phyloP scores from a whole-genome alignment of 169 alveolate species.

The Fabrea salina region DNA sequence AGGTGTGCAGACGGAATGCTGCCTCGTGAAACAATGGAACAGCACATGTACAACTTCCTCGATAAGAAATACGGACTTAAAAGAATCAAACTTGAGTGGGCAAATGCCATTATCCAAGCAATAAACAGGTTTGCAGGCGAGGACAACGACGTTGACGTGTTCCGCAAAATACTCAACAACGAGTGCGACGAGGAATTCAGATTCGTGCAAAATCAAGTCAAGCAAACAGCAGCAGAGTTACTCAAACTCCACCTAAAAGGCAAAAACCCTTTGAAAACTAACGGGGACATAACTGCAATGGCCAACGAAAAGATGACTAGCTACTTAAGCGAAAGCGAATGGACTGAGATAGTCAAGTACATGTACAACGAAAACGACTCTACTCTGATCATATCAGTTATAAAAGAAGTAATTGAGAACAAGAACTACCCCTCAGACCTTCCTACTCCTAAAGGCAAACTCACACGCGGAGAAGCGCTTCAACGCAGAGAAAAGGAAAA shows the following conservation, averaged over 20 bases:
- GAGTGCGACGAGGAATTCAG: conserved; percentile 87
- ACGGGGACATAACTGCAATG: conserved; percentile 74
- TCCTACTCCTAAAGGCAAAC: conserved; percentile 50
- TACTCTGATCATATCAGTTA: conserved; percentile 55
- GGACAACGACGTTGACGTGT: conserved; percentile 83
- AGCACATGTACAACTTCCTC: conserved; percentile 82
- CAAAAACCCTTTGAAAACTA: conserved; percentile 72
- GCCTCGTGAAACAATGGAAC: conserved; percentile 88
- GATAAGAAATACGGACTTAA: conserved; percentile 86
- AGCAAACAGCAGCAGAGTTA: conserved; percentile 69
- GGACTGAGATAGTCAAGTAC: conserved; percentile 74
- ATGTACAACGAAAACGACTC: conserved; percentile 82
- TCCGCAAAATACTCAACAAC: conserved; percentile 84
- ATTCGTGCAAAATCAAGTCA: conserved; percentile 69
- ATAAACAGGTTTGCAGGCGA: conserved; percentile 68
- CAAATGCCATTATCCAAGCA: conserved; percentile 74
- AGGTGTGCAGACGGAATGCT: conserved; percentile 66
- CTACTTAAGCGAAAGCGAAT: conserved; percentile 74
- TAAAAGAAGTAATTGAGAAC: conserved; percentile 34
- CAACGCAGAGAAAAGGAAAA: conserved; percentile 54
- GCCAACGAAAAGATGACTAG: conserved; percentile 62
- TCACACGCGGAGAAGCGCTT: conserved; percentile 71
- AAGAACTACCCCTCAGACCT: background rate
- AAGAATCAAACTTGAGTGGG: conserved; percentile 81
- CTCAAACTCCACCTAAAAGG: conserved; percentile 71